phyloP scores from a whole-genome alignment of 2,329 filamentous ascomycete species.

The Clarireedia homoeocarpa region DNA sequence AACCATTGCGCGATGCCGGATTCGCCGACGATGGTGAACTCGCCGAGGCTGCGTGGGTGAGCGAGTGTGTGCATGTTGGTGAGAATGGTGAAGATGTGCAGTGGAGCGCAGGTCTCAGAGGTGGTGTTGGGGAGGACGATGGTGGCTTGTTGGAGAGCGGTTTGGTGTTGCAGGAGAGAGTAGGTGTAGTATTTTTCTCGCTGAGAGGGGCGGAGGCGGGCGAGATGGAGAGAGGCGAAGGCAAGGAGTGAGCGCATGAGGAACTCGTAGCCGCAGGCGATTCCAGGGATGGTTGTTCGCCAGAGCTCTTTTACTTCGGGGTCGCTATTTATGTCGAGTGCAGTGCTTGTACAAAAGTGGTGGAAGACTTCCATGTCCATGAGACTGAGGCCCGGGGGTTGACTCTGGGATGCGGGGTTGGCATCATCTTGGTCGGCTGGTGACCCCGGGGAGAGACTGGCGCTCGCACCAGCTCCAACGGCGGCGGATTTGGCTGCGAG shows the following conservation, averaged over 20 bases:
- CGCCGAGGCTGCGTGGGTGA: conserved; percentile 24
- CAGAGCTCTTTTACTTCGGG: conserved; percentile 35
- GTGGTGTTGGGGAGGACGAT: conserved; percentile 26
- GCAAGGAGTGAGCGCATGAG: conserved; percentile 40
- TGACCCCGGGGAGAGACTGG: not conserved
- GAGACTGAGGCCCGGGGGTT: not conserved
- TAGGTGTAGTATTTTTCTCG: conserved; percentile 31
- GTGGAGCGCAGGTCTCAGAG: conserved; percentile 23
- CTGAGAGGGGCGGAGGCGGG: conserved; percentile 30
- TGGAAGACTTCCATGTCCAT: conserved; percentile 42
- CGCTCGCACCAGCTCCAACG: not conserved
- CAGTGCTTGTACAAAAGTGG: conserved; percentile 40
- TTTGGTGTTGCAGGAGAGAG: conserved; percentile 30
- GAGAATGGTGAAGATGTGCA: conserved; percentile 32
- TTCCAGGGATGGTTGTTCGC: conserved; percentile 35
- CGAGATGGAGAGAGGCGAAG: conserved; percentile 39
- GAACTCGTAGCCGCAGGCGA: conserved; percentile 36
- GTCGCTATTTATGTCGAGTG: conserved; percentile 35
- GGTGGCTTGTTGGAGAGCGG: conserved; percentile 18
- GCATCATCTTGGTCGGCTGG: not conserved
- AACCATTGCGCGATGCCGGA: conserved; percentile 30
- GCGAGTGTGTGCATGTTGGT: conserved; percentile 31
- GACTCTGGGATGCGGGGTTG: not conserved
- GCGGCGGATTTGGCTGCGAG: no score
- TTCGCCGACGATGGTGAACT: conserved; percentile 28